Conservation (phyloP, 2,329 filamentous ascomycete genomes). For the Tolypocladium ovalisporum region DNA sequence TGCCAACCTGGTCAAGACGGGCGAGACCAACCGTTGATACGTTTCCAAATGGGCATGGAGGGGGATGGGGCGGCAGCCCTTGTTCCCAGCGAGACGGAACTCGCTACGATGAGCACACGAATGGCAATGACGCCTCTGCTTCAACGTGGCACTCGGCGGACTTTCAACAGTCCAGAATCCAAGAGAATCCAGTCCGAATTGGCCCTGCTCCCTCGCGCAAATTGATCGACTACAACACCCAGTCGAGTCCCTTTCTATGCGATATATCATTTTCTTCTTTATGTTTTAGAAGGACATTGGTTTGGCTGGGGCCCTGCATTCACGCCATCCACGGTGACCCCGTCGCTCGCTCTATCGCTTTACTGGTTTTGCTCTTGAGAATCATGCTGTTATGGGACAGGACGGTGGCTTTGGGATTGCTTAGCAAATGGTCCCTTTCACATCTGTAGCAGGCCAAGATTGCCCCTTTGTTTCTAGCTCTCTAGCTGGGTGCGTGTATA, state of each 20-base stretch:
- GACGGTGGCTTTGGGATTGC: background rate
- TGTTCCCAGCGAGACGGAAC: background rate
- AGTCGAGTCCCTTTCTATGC: background rate
- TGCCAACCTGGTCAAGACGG: background rate
- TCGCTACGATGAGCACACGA: background rate
- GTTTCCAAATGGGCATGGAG: background rate
- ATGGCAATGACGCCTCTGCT: background rate
- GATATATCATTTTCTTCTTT: background rate
- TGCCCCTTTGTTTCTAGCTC: background rate
- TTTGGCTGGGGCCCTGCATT: background rate
- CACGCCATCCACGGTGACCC: background rate
- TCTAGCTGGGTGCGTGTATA: background rate
- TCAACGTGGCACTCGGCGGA: background rate
- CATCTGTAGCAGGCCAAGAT: background rate
- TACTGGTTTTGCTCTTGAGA: background rate
- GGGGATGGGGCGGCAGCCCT: background rate
- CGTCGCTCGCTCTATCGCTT: background rate
- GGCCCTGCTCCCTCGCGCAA: background rate
- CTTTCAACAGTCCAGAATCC: background rate
- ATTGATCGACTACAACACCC: background rate
- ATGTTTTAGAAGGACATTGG: background rate
- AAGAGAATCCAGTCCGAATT: background rate
- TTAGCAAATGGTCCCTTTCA: background rate
- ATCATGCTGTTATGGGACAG: background rate
- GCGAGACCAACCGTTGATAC: background rate